These are phyloP conservation scores for Fomitiporia mediterranea DNA, from an alignment of 1,284 basidiomycete genomes.

Conservation along the genomic window DNA sequence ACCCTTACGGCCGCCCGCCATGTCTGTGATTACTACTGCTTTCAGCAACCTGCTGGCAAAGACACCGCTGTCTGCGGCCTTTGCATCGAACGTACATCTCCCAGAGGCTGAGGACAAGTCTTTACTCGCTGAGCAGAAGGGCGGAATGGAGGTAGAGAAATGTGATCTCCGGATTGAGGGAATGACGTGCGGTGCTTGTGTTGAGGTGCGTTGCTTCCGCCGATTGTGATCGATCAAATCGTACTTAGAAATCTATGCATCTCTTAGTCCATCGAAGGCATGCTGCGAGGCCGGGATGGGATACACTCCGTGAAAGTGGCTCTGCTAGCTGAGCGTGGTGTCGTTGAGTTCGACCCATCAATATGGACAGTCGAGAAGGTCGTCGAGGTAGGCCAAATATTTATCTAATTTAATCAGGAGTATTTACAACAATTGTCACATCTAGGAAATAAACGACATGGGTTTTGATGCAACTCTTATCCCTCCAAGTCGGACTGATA, in stretches of 20 bases:
- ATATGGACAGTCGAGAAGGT: constrained; percentile 82
- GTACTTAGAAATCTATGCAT: not conserved
- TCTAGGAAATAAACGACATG: constrained; percentile 85
- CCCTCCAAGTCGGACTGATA: constrained; percentile 56
- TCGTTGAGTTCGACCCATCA: constrained; percentile 82
- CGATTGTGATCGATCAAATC: not conserved
- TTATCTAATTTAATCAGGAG: not conserved
- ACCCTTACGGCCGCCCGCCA: not conserved
- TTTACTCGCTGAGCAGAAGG: constrained; percentile 28
- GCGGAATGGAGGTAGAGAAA: constrained; percentile 32
- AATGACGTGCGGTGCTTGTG: constrained; percentile 90
- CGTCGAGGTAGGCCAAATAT: constrained; percentile 51
- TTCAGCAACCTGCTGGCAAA: constrained; percentile 17
- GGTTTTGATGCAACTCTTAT: constrained; percentile 86
- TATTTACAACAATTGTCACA: not conserved
- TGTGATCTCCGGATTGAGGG: constrained; percentile 80
- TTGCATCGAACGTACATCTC: constrained; percentile 25
- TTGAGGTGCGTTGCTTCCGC: constrained; percentile 57
- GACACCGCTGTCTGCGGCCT: constrained; percentile 18
- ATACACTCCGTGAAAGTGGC: constrained; percentile 90
- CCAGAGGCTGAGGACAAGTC: constrained; percentile 33
- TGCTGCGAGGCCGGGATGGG: constrained; percentile 80
- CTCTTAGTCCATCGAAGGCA: constrained; percentile 83
- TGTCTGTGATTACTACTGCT: constrained; percentile 15
- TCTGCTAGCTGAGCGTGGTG: constrained; percentile 87